Evolutionary conservation across 129 eudicot genomes (phyloP), one percentile per base, ranked within the genome.

Genomic region (Flaveria trinervia): DNA sequence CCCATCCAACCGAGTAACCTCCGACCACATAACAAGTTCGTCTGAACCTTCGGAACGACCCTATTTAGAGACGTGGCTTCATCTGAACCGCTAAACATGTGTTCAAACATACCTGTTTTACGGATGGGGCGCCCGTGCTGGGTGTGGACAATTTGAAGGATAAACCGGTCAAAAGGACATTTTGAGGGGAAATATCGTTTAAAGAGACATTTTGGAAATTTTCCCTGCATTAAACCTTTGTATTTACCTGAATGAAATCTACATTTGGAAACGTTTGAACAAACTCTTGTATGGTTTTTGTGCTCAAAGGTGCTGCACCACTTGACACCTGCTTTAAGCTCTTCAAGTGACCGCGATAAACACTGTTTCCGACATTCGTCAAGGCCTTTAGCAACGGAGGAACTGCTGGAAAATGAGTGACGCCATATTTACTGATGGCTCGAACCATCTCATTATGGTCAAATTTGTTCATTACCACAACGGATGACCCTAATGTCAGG

Each of bases 191-290:
- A n/a, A n/a, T n/a, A n/a, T n/a, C n/a, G n/a, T n/a, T n/a, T n/a
- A n/a, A n/a, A n/a, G n/a, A n/a, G n/a, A n/a, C n/a, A n/a, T n/a
- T n/a, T n/a, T n/a, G n/a, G n/a, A n/a, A n/a, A n/a, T n/a, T n/a
- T n/a, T n/a, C n/a, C n/a, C n/a, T n/a, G n/a, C n/a, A n/a, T n/a
- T n/a, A n/a, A 28, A 28, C 33, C 33, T 28, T 28, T 0, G 12
- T 46, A 30, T 11, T 14, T 84, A 90, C 98, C 98, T 89, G 98
- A 79, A 92, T 84, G 82, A 90, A 83, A 80, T 92, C 92, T 30
- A 90, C 86, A 65, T 76, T 76, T 52, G 93, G 92, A 48, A 92
- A 78, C 1, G 85, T 79, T 62, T 80, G 76, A 18, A 81, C 70
- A 68, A 92, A 89, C 9, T 90, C 93, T 15, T 78, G 84, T 1